Evolutionary conservation across 2,329 filamentous ascomycete species (phyloP), one percentile per base, ranked within the genome.

Genomic region (Scorias spongiosa): DNA sequence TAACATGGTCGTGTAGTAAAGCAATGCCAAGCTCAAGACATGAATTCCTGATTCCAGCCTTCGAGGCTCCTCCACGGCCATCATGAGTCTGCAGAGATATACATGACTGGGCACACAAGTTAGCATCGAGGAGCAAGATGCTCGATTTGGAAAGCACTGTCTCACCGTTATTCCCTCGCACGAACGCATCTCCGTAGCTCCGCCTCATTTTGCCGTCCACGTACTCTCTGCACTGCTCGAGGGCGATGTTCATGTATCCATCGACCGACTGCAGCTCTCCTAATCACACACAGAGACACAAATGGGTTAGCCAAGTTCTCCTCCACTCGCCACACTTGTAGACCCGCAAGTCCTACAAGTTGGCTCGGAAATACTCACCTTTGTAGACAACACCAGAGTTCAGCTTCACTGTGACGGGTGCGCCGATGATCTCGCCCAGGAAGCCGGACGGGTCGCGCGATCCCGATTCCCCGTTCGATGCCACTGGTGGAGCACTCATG

Each of bases 321-420:
- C 20, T 26, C 20, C 7, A 3, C 7, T 26, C 7, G 20, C 7
- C 20, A 26, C 20, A 26, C 20, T 7, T 26, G 20, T 26, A 26
- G 20, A 26, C 20, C 7, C 7, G 20, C 20, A 26, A 7, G 7
- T 26, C 20, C 20, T 26, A 26, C 20, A 26, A 37, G 34, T 3
- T 3, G 6, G 34, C 12, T 37, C 12, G 34, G 12, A 37, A 17
- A 37, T 10, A 42, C 53, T 34, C 57, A 89, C 89, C 91, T 75
- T 91, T 95, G 74, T 95, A 98, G 49, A 96, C 80, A 48, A 95
- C 87, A 44, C 91, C 91, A n/a, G 88, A 95, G 68, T 98, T 98
- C 54, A 98, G 75, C 69, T 96, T 96, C 53, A 98, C 89, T 1
- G 86, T 93, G 52, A 98, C 91, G 32, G 86, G 79, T 51, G 86